phyloP scores from a whole-genome alignment of 495 filamentous ascomycete genomes.

The Xylaria palmicola region DNA sequence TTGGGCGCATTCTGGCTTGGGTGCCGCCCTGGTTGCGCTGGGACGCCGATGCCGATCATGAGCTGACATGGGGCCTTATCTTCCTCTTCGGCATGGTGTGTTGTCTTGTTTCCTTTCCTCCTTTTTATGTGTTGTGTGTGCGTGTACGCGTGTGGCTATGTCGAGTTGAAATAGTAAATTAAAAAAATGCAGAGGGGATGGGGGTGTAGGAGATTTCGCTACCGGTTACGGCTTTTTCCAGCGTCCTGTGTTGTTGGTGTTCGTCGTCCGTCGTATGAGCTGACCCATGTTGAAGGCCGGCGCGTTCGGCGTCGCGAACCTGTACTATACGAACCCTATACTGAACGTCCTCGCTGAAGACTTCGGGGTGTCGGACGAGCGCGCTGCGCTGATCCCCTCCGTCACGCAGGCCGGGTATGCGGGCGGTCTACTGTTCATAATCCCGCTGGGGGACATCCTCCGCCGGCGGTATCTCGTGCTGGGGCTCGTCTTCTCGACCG shows the following conservation, averaged over 20 bases:
- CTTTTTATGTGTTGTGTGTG: not conserved
- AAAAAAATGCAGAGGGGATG: too few species aligned
- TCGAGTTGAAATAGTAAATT: too few species aligned
- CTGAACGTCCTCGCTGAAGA: slow-evolving; percentile 62
- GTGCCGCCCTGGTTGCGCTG: slow-evolving; percentile 57
- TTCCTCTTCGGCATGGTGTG: slow-evolving; percentile 57
- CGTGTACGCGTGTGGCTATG: not conserved
- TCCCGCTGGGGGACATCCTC: slow-evolving; percentile 76
- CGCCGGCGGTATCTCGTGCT: slow-evolving; percentile 69
- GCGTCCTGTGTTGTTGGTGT: not conserved
- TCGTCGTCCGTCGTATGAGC: slow-evolving; percentile 20
- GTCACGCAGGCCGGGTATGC: slow-evolving; percentile 82
- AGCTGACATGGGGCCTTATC: slow-evolving; percentile 60
- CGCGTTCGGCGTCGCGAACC: slow-evolving; percentile 62
- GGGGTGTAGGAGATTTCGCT: too few species aligned
- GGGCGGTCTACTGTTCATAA: slow-evolving; percentile 68
- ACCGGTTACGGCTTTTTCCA: too few species aligned
- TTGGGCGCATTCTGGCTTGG: slow-evolving; percentile 32
- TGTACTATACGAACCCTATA: slow-evolving; percentile 72
- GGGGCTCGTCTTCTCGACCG: slow-evolving; percentile 62
- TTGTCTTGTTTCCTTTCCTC: not conserved
- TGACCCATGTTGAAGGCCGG: slow-evolving; percentile 23
- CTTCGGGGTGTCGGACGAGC: slow-evolving; percentile 59
- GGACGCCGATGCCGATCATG: slow-evolving; percentile 53
- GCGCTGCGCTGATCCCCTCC: slow-evolving; percentile 64